Percentiles rank a stretch among this genome's conserved stretches.
Evolutionary conservation across 2,329 filamentous ascomycete species (phyloP).

Genomic region (Calonectria hongkongensis): DNA sequence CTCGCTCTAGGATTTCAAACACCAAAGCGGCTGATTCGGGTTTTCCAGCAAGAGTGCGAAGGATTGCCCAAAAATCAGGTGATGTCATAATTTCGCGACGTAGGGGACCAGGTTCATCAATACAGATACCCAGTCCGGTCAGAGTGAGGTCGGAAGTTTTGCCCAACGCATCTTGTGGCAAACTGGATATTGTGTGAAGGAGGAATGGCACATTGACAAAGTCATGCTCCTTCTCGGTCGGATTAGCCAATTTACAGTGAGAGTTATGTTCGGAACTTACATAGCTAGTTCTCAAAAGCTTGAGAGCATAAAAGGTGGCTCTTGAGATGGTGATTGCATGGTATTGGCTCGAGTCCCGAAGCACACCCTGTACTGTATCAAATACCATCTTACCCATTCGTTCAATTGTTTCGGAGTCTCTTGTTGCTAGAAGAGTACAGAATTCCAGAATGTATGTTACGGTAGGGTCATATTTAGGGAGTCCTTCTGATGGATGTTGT

Average conservation of each 20-base stretch:
- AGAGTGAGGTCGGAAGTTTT: constrained; percentile 85
- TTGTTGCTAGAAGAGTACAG: constrained; percentile 86
- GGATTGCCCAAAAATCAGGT: constrained; percentile 96
- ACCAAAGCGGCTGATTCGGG: constrained; percentile 84
- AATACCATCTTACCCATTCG: constrained; percentile 86
- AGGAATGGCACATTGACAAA: constrained; percentile 95
- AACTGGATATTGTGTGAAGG: constrained; percentile 91
- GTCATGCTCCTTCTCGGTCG: constrained; percentile 80
- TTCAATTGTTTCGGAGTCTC: constrained; percentile 83
- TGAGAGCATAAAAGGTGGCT: constrained; percentile 90
- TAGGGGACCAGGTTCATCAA: constrained; percentile 84
- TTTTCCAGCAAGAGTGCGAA: constrained; percentile 83
- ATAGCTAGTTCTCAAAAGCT: constrained; percentile 88
- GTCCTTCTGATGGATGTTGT: constrained; percentile 53
- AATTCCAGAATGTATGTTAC: constrained; percentile 94
- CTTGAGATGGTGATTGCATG: constrained; percentile 91
- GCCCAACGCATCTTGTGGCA: constrained; percentile 85
- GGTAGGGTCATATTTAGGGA: constrained; percentile 86
- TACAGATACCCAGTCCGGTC: constrained; percentile 86
- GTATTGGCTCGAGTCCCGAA: constrained; percentile 85
- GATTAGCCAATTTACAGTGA: constrained; percentile 46
- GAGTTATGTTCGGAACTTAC: constrained; percentile 70
- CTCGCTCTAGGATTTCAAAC: constrained; percentile 89
- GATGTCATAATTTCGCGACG: constrained; percentile 96
- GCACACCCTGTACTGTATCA: constrained; percentile 85